Conservation (phyloP, 345 rosid species). For the Brassica carinata region DNA sequence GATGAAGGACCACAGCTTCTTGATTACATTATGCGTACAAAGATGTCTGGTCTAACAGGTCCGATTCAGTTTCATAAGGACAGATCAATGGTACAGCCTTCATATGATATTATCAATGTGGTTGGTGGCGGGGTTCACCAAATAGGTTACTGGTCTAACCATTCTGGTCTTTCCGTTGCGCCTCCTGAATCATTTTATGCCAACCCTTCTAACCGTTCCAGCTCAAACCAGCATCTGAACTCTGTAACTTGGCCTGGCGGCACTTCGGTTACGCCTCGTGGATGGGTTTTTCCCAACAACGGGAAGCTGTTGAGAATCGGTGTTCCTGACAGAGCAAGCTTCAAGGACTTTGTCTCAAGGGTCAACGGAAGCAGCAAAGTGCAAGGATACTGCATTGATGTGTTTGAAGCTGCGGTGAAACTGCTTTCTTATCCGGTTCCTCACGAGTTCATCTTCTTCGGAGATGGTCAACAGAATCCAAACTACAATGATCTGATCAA, state of each 20-base stretch:
- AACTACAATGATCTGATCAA: slow-evolving; percentile 64
- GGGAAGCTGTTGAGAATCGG: slow-evolving; percentile 76
- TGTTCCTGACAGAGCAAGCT: slow-evolving; percentile 75
- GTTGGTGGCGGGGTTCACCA: slow-evolving; percentile 44
- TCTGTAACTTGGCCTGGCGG: slow-evolving; percentile 92
- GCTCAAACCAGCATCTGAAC: slow-evolving; percentile 63
- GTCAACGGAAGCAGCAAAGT: slow-evolving; percentile 57
- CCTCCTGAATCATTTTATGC: slow-evolving; percentile 73
- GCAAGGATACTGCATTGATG: slow-evolving; percentile 83
- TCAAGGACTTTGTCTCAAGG: slow-evolving; percentile 51
- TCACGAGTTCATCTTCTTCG: slow-evolving; percentile 64
- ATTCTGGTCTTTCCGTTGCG: slow-evolving; percentile 74
- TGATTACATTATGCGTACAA: slow-evolving; percentile 57
- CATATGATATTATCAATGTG: slow-evolving; percentile 69
- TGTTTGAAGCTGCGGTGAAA: slow-evolving; percentile 69
- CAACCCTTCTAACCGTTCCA: slow-evolving; percentile 70
- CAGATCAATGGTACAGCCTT: slow-evolving; percentile 63
- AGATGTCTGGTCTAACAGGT: slow-evolving; percentile 81
- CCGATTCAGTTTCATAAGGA: slow-evolving; percentile 61
- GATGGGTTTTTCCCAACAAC: slow-evolving; percentile 88
- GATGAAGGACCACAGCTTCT: slow-evolving; percentile 66
- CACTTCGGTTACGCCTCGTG: slow-evolving; percentile 60
- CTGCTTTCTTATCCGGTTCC: slow-evolving; percentile 83
- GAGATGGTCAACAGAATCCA: slow-evolving; percentile 83
- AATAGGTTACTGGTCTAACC: slow-evolving; percentile 91